These are phyloP conservation scores for Didymella glomerata DNA, from an alignment of 2,329 filamentous ascomycete species.

Conservation along the genomic window DNA sequence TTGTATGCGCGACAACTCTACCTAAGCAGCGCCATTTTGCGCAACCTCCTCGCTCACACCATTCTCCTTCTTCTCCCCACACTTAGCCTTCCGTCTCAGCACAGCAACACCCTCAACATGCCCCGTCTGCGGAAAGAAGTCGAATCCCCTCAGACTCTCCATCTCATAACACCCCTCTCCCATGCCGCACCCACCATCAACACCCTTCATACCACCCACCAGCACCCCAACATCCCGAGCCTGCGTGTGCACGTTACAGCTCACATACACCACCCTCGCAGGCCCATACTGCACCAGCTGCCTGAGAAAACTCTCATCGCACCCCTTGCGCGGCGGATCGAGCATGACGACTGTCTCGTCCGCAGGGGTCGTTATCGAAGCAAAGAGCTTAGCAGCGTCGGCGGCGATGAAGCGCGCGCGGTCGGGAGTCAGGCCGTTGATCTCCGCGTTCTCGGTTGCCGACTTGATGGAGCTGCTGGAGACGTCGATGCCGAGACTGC, in stretches of 20 bases:
- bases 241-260: conserved; percentile 98
- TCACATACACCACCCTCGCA: conserved; percentile 86
- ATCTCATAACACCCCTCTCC: conserved; percentile 72
- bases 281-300: conserved; percentile 84
- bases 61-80: neutral
- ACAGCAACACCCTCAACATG: conserved; percentile 73
- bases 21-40: neutral
- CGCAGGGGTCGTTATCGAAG: conserved; percentile 74
- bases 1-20: neutral
- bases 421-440: conserved; percentile 73
- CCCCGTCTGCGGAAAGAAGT: conserved; percentile 92
- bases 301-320: conserved; percentile 81
- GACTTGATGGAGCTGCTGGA: conserved; percentile 78
- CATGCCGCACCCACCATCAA: conserved; percentile 47
- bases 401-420: conserved; percentile 88
- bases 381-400: conserved; percentile 85
- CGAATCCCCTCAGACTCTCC: conserved; percentile 90
- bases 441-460: conserved; percentile 77
- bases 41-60: neutral
- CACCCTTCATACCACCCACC: conserved; percentile 70
- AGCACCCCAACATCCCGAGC: conserved; percentile 90
- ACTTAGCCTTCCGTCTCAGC: conserved; percentile 54
- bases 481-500: conserved; percentile 90
- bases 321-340: conserved; percentile 96
- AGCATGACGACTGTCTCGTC: conserved; percentile 92